Conservation (phyloP, 495 filamentous ascomycete genomes). For the Neurospora hispaniola region DNA sequence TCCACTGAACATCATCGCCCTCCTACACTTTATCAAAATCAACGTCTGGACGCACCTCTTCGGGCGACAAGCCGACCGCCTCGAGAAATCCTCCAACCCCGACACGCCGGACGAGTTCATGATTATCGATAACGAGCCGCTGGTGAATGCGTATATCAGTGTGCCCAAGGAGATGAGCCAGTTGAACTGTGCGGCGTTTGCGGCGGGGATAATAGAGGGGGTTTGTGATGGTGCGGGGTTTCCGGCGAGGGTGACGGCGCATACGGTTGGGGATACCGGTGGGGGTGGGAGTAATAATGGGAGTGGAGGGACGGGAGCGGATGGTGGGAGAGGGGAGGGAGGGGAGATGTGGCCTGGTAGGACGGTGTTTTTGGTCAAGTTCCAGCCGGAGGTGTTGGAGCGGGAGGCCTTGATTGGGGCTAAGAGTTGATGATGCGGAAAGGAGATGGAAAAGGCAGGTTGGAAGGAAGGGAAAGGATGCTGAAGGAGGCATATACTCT, state of each 20-base stretch:
- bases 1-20: conserved; percentile 77
- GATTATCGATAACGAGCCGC: conserved; percentile 93
- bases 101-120: conserved; percentile 89
- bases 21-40: conserved; percentile 89
- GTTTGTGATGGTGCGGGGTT: conserved; percentile 88
- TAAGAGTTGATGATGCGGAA: conserved; percentile 18
- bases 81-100: conserved; percentile 77
- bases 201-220: conserved; percentile 92
- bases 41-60: conserved; percentile 90
- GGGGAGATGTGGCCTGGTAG: conserved; percentile 88
- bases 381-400: conserved; percentile 80
- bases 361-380: conserved; percentile 91
- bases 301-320: not conserved
- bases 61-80: conserved; percentile 73
- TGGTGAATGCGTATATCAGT: conserved; percentile 86
- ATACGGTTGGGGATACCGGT: conserved; percentile 47
- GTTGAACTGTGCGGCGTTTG: conserved; percentile 92
- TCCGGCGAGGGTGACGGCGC: conserved; percentile 79
- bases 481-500: not conserved
- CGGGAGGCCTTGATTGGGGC: conserved; percentile 57
- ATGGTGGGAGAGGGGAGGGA: conserved; percentile 45
- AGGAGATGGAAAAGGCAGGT: not conserved
- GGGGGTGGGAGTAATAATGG: not conserved
- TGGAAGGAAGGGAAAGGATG: not conserved
- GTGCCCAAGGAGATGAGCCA: conserved; percentile 91